These are phyloP conservation scores for Leptomonas seymouri DNA, from an alignment of 208 protist species.

Conservation along the genomic window DNA sequence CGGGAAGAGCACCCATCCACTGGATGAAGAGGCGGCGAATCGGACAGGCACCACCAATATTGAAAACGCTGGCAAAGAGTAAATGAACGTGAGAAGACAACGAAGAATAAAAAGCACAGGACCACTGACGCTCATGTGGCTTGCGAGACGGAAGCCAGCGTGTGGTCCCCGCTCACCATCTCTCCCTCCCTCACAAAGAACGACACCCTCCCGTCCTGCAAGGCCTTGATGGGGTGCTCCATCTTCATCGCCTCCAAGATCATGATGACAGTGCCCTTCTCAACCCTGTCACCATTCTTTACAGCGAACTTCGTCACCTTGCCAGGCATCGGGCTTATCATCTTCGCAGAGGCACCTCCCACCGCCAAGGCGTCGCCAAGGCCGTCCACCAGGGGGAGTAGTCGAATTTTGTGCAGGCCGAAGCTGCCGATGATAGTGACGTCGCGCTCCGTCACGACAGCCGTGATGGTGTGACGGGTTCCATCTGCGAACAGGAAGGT, in stretches of 20 bases:
- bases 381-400: slow-evolving; percentile 31
- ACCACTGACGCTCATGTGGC: neutral
- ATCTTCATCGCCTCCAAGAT: slow-evolving; percentile 98
- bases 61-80: neutral
- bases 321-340: slow-evolving; percentile 93
- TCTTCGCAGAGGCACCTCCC: slow-evolving; percentile 89
- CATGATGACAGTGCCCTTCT: slow-evolving; percentile 83
- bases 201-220: slow-evolving; percentile 47
- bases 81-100: neutral
- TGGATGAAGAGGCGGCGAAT: no score
- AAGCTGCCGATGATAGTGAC: slow-evolving; percentile 32
- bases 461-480: slow-evolving; percentile 24
- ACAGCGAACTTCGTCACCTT: slow-evolving; percentile 88
- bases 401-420: slow-evolving; percentile 26
- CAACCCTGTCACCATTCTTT: slow-evolving; percentile 76
- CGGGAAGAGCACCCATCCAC: no score
- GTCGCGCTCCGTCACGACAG: slow-evolving; percentile 36
- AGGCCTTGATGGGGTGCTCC: slow-evolving; percentile 85
- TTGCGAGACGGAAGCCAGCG: slow-evolving; percentile 33
- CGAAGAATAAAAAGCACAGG: slow-evolving; percentile 4
- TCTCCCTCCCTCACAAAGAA: slow-evolving; percentile 54
- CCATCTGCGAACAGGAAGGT: slow-evolving; percentile 41
- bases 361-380: slow-evolving; percentile 81
- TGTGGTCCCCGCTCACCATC: slow-evolving; percentile 37
- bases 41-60: slow-evolving; percentile 7